Evolutionary conservation across 225 moss, liverwort and hornwort genomes (phyloP).

Genomic region (Bryum argenteum): DNA sequence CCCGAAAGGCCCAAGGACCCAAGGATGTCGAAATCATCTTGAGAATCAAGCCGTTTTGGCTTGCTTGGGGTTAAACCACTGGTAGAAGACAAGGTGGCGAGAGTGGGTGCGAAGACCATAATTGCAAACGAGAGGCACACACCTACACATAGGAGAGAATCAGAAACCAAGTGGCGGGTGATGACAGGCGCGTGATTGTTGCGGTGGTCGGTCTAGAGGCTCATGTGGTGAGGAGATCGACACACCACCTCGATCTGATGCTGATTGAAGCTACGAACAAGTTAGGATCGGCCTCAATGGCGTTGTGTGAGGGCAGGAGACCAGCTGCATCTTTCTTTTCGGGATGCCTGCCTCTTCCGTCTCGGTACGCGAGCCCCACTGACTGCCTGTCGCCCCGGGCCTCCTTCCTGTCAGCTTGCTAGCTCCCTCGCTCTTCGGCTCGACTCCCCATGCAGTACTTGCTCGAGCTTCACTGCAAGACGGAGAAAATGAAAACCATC

Average conservation of each 20-base stretch:
- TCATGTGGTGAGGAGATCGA: neutral
- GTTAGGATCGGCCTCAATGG: conserved; percentile 19
- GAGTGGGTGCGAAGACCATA: neutral
- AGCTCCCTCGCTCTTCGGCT: conserved; percentile 9
- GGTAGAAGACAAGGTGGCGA: neutral
- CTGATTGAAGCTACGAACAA: conserved; percentile 12
- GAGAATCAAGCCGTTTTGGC: too few species aligned
- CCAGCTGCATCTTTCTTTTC: conserved; percentile 54
- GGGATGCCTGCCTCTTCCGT: conserved; percentile 40
- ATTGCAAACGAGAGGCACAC: neutral
- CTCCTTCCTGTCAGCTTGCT: conserved; percentile 17
- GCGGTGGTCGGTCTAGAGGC: neutral
- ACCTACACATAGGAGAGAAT: neutral
- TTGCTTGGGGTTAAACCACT: too few species aligned
- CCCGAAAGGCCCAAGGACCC: too few species aligned
- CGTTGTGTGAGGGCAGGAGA: conserved; percentile 59
- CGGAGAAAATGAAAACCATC: conserved; percentile 17
- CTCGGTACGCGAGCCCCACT: conserved; percentile 35
- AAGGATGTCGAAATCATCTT: too few species aligned
- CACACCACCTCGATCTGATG: neutral
- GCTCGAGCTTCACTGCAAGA: conserved; percentile 30
- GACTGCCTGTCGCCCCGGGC: conserved; percentile 36
- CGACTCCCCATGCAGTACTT: conserved; percentile 21
- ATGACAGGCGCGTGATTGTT: neutral
- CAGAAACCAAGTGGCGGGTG: neutral